Conservation (phyloP, 768 basidiomycete genomes). For the Rhizopogon salebrosus region DNA sequence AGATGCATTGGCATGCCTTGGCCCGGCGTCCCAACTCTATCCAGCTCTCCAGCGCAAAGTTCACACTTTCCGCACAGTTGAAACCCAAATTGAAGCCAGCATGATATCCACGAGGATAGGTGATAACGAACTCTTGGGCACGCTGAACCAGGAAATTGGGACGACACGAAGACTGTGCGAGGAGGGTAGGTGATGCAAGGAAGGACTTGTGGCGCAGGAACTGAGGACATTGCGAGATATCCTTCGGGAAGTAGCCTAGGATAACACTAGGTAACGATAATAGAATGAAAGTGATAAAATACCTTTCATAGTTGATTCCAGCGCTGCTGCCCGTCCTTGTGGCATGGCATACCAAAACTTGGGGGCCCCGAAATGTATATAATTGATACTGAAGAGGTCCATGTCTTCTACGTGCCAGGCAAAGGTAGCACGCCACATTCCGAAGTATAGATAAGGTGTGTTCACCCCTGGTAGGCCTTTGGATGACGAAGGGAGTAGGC, state of each 20-base stretch:
- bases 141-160: slow-evolving; percentile 91
- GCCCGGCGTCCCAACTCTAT: slow-evolving; percentile 82
- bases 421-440: slow-evolving; percentile 99
- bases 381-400: slow-evolving; percentile 99
- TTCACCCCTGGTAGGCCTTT: slow-evolving; percentile 91
- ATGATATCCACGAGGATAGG: slow-evolving; percentile 92
- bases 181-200: slow-evolving; percentile 79
- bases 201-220: slow-evolving; percentile 97
- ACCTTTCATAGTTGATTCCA: slow-evolving; percentile 93
- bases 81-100: slow-evolving; percentile 95
- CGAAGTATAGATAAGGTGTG: slow-evolving; percentile 95
- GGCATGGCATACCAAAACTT: slow-evolving; percentile 98
- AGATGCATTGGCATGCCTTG: slow-evolving; percentile 67
- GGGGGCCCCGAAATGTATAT: slow-evolving; percentile 96
- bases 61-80: slow-evolving; percentile 96
- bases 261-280: slow-evolving; percentile 3
- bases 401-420: slow-evolving; percentile 99
- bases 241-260: slow-evolving; percentile 84
- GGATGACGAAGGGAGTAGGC: slow-evolving; percentile 62
- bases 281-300: slow-evolving; percentile 12
- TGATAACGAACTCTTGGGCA: slow-evolving; percentile 94
- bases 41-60: slow-evolving; percentile 95
- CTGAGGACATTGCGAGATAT: slow-evolving; percentile 80
- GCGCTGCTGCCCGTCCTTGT: slow-evolving; percentile 70
- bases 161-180: slow-evolving; percentile 72